phyloP scores from a whole-genome alignment of 495 filamentous ascomycete species.

The Tuber magnatum region DNA sequence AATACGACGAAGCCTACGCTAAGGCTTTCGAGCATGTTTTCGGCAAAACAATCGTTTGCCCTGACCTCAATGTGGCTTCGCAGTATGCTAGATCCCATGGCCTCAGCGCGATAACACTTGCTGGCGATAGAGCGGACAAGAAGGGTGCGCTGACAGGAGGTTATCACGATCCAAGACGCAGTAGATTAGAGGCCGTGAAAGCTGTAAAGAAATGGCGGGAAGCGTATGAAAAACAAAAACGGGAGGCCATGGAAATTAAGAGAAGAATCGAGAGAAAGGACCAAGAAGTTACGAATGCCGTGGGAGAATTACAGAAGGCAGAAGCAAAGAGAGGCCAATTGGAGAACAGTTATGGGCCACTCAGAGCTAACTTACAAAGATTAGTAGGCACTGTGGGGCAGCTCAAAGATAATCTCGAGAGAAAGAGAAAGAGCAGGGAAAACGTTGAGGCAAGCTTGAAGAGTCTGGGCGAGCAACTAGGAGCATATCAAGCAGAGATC shows the following conservation, averaged over 20 bases:
- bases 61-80: slow-evolving; percentile 71
- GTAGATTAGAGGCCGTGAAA: slow-evolving; percentile 74
- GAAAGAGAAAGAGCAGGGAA: slow-evolving; percentile 60
- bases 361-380: slow-evolving; percentile 62
- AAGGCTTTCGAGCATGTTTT: slow-evolving; percentile 89
- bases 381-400: slow-evolving; percentile 66
- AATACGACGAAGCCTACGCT: slow-evolving; percentile 68
- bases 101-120: slow-evolving; percentile 85
- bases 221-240: slow-evolving; percentile 60
- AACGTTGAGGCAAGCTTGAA: slow-evolving; percentile 70
- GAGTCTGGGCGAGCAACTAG: slow-evolving; percentile 64
- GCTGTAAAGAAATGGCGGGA: slow-evolving; percentile 67
- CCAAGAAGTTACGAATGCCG: slow-evolving; percentile 74
- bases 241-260: slow-evolving; percentile 51
- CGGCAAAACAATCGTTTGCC: slow-evolving; percentile 90
- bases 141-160: slow-evolving; percentile 91
- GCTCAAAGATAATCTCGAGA: slow-evolving; percentile 65
- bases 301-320: slow-evolving; percentile 72
- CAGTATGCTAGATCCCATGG: slow-evolving; percentile 87
- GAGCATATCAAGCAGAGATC: slow-evolving; percentile 68
- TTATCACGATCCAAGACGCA: slow-evolving; percentile 74
- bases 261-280: slow-evolving; percentile 66
- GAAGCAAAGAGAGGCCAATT: slow-evolving; percentile 71
- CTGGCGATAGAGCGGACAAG: slow-evolving; percentile 89
- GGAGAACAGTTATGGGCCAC: slow-evolving; percentile 73